phyloP scores from a whole-genome alignment of 345 rosid species.

The Aquilaria sinensis region DNA sequence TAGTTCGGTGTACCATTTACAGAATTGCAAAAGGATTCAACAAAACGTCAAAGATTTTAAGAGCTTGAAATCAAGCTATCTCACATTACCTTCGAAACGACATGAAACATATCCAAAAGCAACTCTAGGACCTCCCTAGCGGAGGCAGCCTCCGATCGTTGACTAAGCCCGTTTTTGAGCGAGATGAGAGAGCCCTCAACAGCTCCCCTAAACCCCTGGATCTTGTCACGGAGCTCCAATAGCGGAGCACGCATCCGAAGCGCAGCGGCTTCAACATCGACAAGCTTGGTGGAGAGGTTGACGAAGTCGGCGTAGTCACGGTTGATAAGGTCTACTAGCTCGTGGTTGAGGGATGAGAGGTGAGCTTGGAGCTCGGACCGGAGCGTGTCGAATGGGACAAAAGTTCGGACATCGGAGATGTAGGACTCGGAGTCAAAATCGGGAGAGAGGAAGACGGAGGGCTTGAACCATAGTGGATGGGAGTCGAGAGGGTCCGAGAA shows the following conservation, averaged over 20 bases:
- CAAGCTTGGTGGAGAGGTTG: constrained; percentile 91
- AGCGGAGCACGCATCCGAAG: constrained; percentile 98
- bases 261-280: constrained; percentile 85
- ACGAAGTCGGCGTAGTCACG: constrained; percentile 98
- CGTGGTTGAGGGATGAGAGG: constrained; percentile 87
- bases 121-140: constrained; percentile 85
- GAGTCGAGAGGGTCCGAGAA: constrained; percentile 87
- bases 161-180: constrained; percentile 70
- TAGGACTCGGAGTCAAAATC: constrained; percentile 82
- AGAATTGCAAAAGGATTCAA: no score
- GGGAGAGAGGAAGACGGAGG: constrained; percentile 75
- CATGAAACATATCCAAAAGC: constrained; percentile 89
- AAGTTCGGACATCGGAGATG: constrained; percentile 91
- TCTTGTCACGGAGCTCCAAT: constrained; percentile 82
- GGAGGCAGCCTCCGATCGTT: constrained; percentile 90
- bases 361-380: constrained; percentile 87
- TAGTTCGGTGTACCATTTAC: no score
- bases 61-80: neutral
- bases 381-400: constrained; percentile 92
- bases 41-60: no score
- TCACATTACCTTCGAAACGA: constrained; percentile 71
- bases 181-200: constrained; percentile 67
- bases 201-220: constrained; percentile 65
- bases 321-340: constrained; percentile 93
- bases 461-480: constrained; percentile 95